Conservation (phyloP, 768 basidiomycete species). For the Boletus edulis region DNA sequence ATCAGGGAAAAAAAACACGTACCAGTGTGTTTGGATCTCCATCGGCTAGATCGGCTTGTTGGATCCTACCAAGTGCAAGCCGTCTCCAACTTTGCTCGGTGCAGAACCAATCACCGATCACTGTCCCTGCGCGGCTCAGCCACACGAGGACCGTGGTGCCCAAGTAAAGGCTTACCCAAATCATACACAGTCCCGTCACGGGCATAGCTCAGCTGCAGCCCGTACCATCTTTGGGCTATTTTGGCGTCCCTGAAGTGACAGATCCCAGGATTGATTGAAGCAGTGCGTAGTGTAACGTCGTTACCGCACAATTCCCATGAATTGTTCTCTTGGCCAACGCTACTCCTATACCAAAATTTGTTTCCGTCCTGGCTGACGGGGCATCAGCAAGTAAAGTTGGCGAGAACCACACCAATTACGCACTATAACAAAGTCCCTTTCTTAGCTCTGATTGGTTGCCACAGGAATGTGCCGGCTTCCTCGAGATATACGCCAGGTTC, state of each 20-base stretch:
- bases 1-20: background rate
- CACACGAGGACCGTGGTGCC: background rate
- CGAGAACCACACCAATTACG: background rate
- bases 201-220: background rate
- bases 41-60: background rate
- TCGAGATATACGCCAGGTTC: slow-evolving; percentile 2
- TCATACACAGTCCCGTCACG: background rate
- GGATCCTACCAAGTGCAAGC: background rate
- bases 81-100: slow-evolving; percentile 7
- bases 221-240: slow-evolving; percentile 4
- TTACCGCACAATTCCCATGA: slow-evolving; percentile 1
- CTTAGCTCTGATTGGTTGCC: background rate
- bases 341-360: background rate
- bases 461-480: background rate
- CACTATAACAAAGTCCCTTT: background rate
- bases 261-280: background rate
- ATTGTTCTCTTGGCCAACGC: background rate
- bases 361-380: background rate
- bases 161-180: background rate
- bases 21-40: background rate
- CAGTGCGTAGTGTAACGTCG: background rate
- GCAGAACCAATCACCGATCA: background rate
- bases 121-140: background rate
- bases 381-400: background rate
- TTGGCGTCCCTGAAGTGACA: background rate